Evolutionary conservation across 495 filamentous ascomycete species (phyloP).

Genomic region (Pyrenula massariospora): DNA sequence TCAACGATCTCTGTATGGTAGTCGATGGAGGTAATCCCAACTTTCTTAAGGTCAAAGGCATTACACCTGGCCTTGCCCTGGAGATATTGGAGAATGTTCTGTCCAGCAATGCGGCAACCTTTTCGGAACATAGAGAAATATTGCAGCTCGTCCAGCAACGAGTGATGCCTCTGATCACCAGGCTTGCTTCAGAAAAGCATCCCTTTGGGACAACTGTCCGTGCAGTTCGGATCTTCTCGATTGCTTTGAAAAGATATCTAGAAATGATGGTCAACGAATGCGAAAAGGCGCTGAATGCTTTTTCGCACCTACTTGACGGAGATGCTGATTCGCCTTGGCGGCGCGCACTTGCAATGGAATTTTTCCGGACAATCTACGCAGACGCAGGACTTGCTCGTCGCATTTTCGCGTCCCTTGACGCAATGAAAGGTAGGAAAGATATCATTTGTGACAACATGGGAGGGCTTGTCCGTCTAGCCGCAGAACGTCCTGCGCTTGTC

Average conservation of each 20-base stretch:
- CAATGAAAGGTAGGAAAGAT: conserved; percentile 55
- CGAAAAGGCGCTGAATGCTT: conserved; percentile 70
- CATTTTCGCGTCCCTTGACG: conserved; percentile 73
- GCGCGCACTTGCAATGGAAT: conserved; percentile 78
- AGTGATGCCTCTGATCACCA: conserved; percentile 73
- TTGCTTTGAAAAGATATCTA: conserved; percentile 66
- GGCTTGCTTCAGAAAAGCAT: conserved; percentile 62
- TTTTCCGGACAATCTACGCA: conserved; percentile 72
- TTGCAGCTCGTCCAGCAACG: conserved; percentile 64
- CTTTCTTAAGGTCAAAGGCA: conserved; percentile 61
- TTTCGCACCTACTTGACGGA: conserved; percentile 81
- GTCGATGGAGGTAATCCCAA: conserved; percentile 73
- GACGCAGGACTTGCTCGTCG: conserved; percentile 66
- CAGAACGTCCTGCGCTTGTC: conserved; percentile 79
- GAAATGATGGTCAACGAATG: conserved; percentile 65
- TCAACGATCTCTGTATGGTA: conserved; percentile 82
- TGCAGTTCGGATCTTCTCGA: conserved; percentile 66
- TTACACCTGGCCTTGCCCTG: conserved; percentile 72
- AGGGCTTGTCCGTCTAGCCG: conserved; percentile 74
- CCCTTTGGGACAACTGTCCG: conserved; percentile 78
- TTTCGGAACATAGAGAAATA: conserved; percentile 69
- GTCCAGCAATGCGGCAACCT: conserved; percentile 70
- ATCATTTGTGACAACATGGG: conserved; percentile 74
- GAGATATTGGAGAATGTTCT: conserved; percentile 87
- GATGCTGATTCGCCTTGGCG: conserved; percentile 73